Percentiles rank a stretch among this genome's conserved stretches.
Evolutionary conservation across 2,329 filamentous ascomycete species (phyloP).

Genomic region (Aspergillus sp.): DNA sequence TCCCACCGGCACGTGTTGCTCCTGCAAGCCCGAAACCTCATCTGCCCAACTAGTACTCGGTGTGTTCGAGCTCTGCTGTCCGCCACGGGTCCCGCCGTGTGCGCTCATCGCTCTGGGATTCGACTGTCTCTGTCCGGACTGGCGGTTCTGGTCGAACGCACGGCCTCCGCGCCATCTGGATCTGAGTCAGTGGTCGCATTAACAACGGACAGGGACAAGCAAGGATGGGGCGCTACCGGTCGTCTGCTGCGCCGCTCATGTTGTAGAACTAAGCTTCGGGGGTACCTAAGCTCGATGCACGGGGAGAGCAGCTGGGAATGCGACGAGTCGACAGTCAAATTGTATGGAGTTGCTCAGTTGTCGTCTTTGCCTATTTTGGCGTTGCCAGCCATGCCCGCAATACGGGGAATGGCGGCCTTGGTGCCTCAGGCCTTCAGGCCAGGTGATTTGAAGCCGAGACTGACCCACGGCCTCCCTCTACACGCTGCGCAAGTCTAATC

Average conservation of each 20-base stretch:
- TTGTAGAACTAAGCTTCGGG: slow-evolving; percentile 7
- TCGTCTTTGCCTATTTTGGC: background rate
- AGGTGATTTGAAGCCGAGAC: slow-evolving; percentile 9
- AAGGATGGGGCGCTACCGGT: slow-evolving; percentile 28
- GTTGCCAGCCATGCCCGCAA: background rate
- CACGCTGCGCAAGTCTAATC: slow-evolving; percentile 6
- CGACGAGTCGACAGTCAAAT: slow-evolving; percentile 5
- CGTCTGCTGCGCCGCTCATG: slow-evolving; percentile 33
- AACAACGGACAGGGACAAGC: background rate
- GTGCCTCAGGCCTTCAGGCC: slow-evolving; percentile 5
- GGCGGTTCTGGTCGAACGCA: slow-evolving; percentile 36
- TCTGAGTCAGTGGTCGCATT: background rate
- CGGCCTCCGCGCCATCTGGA: slow-evolving; percentile 43
- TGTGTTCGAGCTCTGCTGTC: slow-evolving; percentile 24
- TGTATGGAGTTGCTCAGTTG: background rate
- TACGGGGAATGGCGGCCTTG: background rate
- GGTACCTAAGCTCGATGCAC: background rate
- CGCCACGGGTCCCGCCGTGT: slow-evolving; percentile 33
- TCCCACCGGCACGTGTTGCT: slow-evolving; percentile 43
- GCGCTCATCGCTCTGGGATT: slow-evolving; percentile 32
- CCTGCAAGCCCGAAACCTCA: slow-evolving; percentile 24
- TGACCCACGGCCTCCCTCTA: slow-evolving; percentile 9
- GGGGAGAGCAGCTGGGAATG: slow-evolving; percentile 10
- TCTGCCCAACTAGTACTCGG: slow-evolving; percentile 28
- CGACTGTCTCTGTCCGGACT: slow-evolving; percentile 37